phyloP scores from a whole-genome alignment of 306 rosid species.

The Gastrolobium bilobum region DNA sequence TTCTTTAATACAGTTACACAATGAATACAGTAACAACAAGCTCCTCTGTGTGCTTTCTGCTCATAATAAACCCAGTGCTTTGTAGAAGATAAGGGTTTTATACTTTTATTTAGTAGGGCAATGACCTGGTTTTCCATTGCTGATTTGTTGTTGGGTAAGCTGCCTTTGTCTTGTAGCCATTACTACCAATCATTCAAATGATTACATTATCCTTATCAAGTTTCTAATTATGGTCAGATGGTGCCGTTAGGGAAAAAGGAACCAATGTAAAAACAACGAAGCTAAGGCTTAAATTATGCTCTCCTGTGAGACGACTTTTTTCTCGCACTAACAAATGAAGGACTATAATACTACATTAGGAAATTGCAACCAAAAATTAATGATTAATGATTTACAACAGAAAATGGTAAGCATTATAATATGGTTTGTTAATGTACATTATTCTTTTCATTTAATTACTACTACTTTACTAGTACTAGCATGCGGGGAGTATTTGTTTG shows the following conservation, averaged over 20 bases:
- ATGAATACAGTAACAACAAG: background rate
- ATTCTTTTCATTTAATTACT: background rate
- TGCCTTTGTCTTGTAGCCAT: slow-evolving; percentile 19
- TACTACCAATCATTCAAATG: slow-evolving; percentile 26
- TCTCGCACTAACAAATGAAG: slow-evolving; percentile 29
- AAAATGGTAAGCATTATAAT: slow-evolving; percentile 5
- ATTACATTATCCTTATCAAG: slow-evolving; percentile 43
- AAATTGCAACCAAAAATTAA: slow-evolving; percentile 5
- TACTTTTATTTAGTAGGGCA: slow-evolving; percentile 20
- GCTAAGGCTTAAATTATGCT: slow-evolving; percentile 35
- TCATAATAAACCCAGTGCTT: slow-evolving; percentile 37
- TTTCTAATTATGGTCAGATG: slow-evolving; percentile 25
- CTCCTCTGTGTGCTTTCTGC: background rate
- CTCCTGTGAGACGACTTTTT: slow-evolving; percentile 31
- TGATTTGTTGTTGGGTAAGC: background rate
- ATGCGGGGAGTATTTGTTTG: background rate
- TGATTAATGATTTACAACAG: slow-evolving; percentile 36
- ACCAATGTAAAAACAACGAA: slow-evolving; percentile 23
- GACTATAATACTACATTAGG: slow-evolving; percentile 7
- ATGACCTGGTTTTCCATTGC: slow-evolving; percentile 45
- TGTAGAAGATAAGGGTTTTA: slow-evolving; percentile 37
- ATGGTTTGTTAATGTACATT: background rate
- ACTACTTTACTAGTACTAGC: background rate
- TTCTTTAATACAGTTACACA: slow-evolving; percentile 31
- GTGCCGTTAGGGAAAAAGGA: slow-evolving; percentile 31